These are phyloP conservation scores for Pseudogymnoascus sp. DNA, from an alignment of 2,329 filamentous ascomycete genomes.

Conservation along the genomic window DNA sequence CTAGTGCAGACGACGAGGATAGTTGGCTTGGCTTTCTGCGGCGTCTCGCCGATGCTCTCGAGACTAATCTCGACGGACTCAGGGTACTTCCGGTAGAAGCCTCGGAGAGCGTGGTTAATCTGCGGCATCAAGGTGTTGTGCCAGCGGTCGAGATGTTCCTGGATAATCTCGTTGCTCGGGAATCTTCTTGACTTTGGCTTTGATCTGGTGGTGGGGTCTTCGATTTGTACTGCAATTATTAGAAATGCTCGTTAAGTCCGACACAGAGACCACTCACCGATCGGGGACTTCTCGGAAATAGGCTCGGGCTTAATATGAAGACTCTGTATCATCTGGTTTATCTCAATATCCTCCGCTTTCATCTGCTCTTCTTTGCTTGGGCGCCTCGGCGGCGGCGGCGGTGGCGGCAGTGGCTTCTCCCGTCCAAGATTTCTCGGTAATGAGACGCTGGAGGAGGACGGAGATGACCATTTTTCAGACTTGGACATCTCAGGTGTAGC, in stretches of 20 bases:
- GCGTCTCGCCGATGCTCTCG: slow-evolving; percentile 62
- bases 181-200: slow-evolving; percentile 45
- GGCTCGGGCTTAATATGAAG: neutral
- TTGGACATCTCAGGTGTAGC: neutral
- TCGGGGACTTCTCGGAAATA: neutral
- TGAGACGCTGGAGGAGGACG: neutral
- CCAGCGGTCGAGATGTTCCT: slow-evolving; percentile 61
- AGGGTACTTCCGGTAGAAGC: slow-evolving; percentile 62
- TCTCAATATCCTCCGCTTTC: neutral
- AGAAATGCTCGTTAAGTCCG: neutral
- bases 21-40: slow-evolving; percentile 58
- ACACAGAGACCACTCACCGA: neutral
- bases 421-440: neutral
- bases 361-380: neutral
- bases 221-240: slow-evolving; percentile 1
- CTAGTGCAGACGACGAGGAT: slow-evolving; percentile 71
- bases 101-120: slow-evolving; percentile 60
- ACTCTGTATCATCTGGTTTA: neutral
- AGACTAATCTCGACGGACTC: slow-evolving; percentile 74
- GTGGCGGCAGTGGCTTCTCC: neutral
- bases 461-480: neutral
- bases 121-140: slow-evolving; percentile 62
- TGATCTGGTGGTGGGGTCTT: slow-evolving; percentile 18
- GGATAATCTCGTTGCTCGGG: slow-evolving; percentile 48
- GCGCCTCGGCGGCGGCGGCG: neutral